A percentile compares a stretch with the other conserved stretches of the same genome.
Evolutionary conservation across 768 basidiomycete genomes (phyloP).

Genomic region (Melanogaster broomeanus): DNA sequence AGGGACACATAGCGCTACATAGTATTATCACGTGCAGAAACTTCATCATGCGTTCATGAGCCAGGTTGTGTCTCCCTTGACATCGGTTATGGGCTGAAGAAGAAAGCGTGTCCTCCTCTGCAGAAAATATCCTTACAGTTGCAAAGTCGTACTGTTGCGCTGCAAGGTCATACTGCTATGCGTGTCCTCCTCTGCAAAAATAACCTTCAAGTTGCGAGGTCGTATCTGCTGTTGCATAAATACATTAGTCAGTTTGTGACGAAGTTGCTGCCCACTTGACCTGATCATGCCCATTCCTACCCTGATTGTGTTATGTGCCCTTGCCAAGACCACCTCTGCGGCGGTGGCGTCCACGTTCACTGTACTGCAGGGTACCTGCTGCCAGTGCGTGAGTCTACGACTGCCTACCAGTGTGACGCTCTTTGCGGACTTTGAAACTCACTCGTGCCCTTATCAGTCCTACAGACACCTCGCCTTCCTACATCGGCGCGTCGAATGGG

Average conservation of each 20-base stretch:
- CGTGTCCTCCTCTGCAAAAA: background rate
- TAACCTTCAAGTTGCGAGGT: background rate
- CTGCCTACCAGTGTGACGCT: background rate
- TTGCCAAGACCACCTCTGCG: conserved; percentile 10
- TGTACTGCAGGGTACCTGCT: too few species aligned
- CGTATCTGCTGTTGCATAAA: conserved; percentile 7
- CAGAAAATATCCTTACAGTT: too few species aligned
- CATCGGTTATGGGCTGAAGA: too few species aligned
- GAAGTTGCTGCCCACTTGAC: background rate
- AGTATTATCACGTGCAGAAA: too few species aligned
- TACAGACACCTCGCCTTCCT: conserved; percentile 34
- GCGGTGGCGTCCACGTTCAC: conserved; percentile 22
- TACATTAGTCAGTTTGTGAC: background rate
- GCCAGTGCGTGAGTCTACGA: conserved; percentile 24
- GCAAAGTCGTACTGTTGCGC: too few species aligned
- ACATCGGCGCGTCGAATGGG: conserved; percentile 42
- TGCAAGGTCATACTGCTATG: too few species aligned
- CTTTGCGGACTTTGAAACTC: background rate
- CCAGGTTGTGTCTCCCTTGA: too few species aligned
- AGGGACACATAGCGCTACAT: too few species aligned
- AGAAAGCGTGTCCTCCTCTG: too few species aligned
- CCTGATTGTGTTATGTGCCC: conserved; percentile 8
- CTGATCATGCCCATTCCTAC: background rate
- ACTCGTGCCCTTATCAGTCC: conserved; percentile 11
- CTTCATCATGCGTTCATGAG: too few species aligned